phyloP scores from a whole-genome alignment of 352 stramenopile genomes.

The Globisporangium spinosum region DNA sequence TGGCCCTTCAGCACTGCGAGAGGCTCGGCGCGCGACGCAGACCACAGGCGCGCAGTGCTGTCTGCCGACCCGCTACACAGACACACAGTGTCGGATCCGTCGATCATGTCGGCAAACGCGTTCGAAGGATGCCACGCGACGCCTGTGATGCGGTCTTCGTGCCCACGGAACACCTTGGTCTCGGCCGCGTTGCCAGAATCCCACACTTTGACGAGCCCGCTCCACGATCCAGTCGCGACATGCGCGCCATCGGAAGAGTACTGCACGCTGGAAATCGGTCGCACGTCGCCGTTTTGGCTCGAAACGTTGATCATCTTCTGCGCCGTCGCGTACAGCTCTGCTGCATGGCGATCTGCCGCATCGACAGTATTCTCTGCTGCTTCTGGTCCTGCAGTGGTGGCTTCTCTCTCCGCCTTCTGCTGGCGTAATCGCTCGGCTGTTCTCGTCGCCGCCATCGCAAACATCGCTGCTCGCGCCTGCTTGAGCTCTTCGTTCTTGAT shows the following conservation, averaged over 20 bases:
- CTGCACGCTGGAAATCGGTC: slow-evolving; percentile 79
- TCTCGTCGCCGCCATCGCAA: slow-evolving; percentile 65
- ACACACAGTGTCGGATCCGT: slow-evolving; percentile 50
- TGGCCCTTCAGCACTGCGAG: slow-evolving; percentile 68
- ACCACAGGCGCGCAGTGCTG: slow-evolving; percentile 75
- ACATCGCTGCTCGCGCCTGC: slow-evolving; percentile 71
- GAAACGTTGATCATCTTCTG: slow-evolving; percentile 83
- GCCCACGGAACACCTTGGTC: slow-evolving; percentile 77
- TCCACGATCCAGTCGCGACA: slow-evolving; percentile 92
- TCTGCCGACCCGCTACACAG: slow-evolving; percentile 81
- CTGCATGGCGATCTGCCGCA: slow-evolving; percentile 53
- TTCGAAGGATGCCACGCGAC: slow-evolving; percentile 75
- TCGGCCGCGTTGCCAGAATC: slow-evolving; percentile 65
- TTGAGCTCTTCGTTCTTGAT: slow-evolving; percentile 82
- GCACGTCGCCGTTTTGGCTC: slow-evolving; percentile 93
- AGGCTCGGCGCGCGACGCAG: slow-evolving; percentile 42
- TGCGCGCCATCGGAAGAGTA: slow-evolving; percentile 60
- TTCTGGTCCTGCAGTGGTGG: slow-evolving; percentile 9
- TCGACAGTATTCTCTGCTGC: slow-evolving; percentile 40
- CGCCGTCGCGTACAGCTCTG: slow-evolving; percentile 73
- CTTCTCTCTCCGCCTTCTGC: slow-evolving; percentile 42
- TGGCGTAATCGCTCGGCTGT: slow-evolving; percentile 57
- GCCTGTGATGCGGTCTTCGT: slow-evolving; percentile 86
- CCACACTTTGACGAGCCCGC: slow-evolving; percentile 93
- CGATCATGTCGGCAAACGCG: slow-evolving; percentile 55